Percentiles rank a stretch among this genome's conserved stretches.
Evolutionary conservation across 2,329 filamentous ascomycete species (phyloP).

Genomic region (Ophiostoma triangulosporum): DNA sequence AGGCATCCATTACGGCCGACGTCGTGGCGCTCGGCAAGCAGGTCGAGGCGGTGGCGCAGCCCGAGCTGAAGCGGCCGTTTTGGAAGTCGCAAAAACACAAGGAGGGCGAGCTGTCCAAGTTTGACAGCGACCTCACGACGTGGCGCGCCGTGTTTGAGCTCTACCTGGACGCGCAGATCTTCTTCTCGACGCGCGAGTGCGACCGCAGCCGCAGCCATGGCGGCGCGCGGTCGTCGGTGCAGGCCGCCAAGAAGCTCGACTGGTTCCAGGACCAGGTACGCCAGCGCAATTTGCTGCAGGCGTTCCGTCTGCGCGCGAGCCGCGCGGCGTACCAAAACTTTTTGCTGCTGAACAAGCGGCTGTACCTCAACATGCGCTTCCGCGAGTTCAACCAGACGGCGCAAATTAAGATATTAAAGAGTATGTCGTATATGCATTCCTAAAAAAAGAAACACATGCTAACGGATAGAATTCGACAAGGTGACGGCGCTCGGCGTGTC

Average conservation of each 20-base stretch:
- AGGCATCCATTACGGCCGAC: constrained; percentile 46
- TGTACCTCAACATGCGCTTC: constrained; percentile 72
- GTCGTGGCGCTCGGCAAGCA: constrained; percentile 52
- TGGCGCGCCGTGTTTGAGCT: constrained; percentile 76
- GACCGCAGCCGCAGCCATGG: constrained; percentile 39
- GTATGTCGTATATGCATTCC: constrained; percentile 23
- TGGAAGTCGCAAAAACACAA: neutral
- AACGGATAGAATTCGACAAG: constrained; percentile 63
- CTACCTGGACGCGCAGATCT: constrained; percentile 67
- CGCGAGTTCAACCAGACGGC: constrained; percentile 72
- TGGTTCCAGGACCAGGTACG: constrained; percentile 60
- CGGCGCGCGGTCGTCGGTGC: constrained; percentile 43
- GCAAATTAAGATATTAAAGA: constrained; percentile 75
- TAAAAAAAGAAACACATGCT: too few species aligned
- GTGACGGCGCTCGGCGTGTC: constrained; percentile 41
- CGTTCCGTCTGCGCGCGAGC: constrained; percentile 55
- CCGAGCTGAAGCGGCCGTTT: constrained; percentile 22
- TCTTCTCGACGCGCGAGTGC: constrained; percentile 64
- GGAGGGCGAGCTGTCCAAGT: constrained; percentile 21
- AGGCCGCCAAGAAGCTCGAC: constrained; percentile 53
- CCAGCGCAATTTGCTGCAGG: constrained; percentile 41
- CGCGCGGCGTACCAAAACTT: constrained; percentile 53
- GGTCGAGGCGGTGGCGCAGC: constrained; percentile 50
- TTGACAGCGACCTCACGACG: constrained; percentile 47
- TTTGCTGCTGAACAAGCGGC: constrained; percentile 54